Evolutionary conservation across 805 yeast species (phyloP).

Genomic region (Candida multigemmis): DNA sequence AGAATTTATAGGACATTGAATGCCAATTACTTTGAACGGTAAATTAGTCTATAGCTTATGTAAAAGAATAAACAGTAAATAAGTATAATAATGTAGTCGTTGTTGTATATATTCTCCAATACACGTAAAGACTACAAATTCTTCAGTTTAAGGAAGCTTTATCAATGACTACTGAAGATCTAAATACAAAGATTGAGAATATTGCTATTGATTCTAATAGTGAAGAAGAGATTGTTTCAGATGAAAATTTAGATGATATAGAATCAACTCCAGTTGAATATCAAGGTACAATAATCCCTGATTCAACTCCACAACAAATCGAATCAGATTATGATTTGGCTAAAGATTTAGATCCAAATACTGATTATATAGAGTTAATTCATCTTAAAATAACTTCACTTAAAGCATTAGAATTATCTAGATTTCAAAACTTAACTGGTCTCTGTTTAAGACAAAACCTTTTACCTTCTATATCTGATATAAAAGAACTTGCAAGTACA

Average conservation of each 20-base stretch:
- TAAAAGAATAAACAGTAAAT: too few relatives aligned
- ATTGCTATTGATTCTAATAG: too few relatives aligned
- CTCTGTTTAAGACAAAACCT: slow-evolving; percentile 80
- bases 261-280: slow-evolving; percentile 32
- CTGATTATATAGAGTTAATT: slow-evolving; percentile 52
- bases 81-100: too few relatives aligned
- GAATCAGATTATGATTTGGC: slow-evolving; percentile 67
- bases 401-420: slow-evolving; percentile 47
- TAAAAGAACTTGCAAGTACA: slow-evolving; percentile 47
- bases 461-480: slow-evolving; percentile 52
- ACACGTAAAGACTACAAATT: too few relatives aligned
- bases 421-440: slow-evolving; percentile 48
- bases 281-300: slow-evolving; percentile 37
- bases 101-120: too few relatives aligned
- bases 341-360: slow-evolving; percentile 44
- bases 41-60: too few relatives aligned
- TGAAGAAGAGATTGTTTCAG: slow-evolving; percentile 10
- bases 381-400: slow-evolving; percentile 62
- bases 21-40: too few relatives aligned
- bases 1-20: slow-evolving; percentile 27
- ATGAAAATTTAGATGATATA: slow-evolving; percentile 15
- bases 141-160: too few relatives aligned
- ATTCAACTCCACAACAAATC: slow-evolving; percentile 40
- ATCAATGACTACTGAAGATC: too few relatives aligned
- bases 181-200: too few relatives aligned